Conservation (phyloP, 208 protist species). For the Leishmania tarentolae region DNA sequence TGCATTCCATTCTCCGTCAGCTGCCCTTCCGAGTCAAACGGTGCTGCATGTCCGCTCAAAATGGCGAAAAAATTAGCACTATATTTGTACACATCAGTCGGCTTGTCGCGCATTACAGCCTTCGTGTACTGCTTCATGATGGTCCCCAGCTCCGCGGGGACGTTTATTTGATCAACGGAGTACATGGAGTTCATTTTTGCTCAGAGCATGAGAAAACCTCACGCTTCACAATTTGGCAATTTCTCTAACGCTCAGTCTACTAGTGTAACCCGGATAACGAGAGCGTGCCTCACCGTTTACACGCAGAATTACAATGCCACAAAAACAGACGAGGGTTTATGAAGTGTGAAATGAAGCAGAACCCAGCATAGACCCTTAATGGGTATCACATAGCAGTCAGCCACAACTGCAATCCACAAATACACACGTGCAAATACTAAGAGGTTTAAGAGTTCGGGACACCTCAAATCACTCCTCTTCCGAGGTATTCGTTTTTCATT, state of each 20-base stretch:
- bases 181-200: constrained; percentile 86
- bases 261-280: too few relatives aligned
- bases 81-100: constrained; percentile 89
- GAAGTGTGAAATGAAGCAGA: neutral
- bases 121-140: constrained; percentile 95
- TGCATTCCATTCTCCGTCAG: constrained; percentile 39
- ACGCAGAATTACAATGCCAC: neutral
- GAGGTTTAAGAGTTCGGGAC: neutral
- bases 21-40: constrained; percentile 83
- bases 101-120: constrained; percentile 83
- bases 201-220: neutral
- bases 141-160: constrained; percentile 87
- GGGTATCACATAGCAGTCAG: neutral
- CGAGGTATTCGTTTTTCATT: neutral
- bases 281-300: neutral
- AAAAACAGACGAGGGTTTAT: neutral
- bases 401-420: neutral
- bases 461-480: neutral
- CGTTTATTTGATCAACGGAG: constrained; percentile 87
- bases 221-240: neutral
- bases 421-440: neutral
- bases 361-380: neutral
- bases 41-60: constrained; percentile 63
- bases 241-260: neutral
- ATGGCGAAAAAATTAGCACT: constrained; percentile 94